phyloP scores from a whole-genome alignment of 176 grass and related monocot genomes.

The Oryza officinalis region DNA sequence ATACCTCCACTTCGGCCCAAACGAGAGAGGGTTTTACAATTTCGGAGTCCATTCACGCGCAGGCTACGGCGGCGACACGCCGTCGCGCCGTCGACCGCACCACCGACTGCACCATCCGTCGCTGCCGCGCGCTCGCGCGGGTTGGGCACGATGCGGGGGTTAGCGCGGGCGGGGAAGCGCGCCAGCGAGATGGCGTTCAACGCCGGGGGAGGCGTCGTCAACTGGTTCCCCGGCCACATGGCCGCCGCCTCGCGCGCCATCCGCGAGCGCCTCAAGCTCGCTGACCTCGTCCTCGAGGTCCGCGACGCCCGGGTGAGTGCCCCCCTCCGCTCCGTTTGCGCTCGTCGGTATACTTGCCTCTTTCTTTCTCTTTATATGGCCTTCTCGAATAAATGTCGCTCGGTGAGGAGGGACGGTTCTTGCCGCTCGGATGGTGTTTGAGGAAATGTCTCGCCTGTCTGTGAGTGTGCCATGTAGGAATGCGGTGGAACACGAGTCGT shows the following conservation, averaged over 20 bases:
- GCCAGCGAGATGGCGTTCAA: conserved; percentile 90
- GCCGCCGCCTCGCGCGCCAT: conserved; percentile 85
- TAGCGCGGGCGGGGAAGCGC: conserved; percentile 52
- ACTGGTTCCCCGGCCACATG: conserved; percentile 99
- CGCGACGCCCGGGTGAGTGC: conserved; percentile 82
- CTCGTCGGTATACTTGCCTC: neutral
- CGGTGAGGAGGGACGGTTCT: neutral
- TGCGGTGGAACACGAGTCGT: too few relatives aligned
- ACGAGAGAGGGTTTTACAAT: too few relatives aligned
- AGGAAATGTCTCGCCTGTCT: neutral
- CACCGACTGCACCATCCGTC: too few relatives aligned
- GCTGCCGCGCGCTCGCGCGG: neutral
- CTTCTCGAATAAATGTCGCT: neutral
- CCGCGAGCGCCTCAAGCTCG: conserved; percentile 86
- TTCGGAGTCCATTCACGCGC: neutral
- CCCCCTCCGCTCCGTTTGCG: neutral
- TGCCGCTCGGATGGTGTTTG: neutral
- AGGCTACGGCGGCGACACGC: neutral
- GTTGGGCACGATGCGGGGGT: conserved; percentile 42
- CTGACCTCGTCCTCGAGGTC: conserved; percentile 92
- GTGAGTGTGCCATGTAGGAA: too few relatives aligned
- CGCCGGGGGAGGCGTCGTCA: conserved; percentile 61
- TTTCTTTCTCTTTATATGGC: too few relatives aligned
- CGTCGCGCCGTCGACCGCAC: neutral
- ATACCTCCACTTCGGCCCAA: too few relatives aligned